Percentiles rank a stretch among this genome's conserved stretches.
Evolutionary conservation across 2,329 filamentous ascomycete species (phyloP).

Genomic region (Botryosphaeria dothidea): DNA sequence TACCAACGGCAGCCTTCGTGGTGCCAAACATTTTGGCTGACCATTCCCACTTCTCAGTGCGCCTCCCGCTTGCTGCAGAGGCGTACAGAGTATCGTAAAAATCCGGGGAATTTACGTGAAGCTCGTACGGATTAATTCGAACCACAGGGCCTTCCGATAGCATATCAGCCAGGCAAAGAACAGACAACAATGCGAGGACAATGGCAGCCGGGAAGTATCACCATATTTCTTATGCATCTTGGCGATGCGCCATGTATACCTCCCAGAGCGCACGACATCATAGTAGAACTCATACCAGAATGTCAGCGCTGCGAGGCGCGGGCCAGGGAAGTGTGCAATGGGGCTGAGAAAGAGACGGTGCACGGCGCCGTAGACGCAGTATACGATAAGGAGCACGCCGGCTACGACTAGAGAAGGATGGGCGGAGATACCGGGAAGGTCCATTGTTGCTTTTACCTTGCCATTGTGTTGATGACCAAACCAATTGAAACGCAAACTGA

Average conservation of each 20-base stretch:
- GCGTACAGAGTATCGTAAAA: slow-evolving; percentile 37
- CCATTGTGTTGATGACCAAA: neutral
- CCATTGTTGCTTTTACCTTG: neutral
- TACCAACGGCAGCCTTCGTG: slow-evolving; percentile 26
- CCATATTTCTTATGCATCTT: slow-evolving; percentile 24
- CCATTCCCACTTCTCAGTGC: slow-evolving; percentile 26
- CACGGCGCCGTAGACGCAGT: neutral
- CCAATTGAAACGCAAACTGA: neutral
- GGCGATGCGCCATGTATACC: slow-evolving; percentile 20
- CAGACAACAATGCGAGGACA: neutral
- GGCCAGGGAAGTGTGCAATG: slow-evolving; percentile 22
- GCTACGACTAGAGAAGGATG: slow-evolving; percentile 1
- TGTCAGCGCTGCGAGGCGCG: slow-evolving; percentile 23
- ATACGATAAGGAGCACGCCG: neutral
- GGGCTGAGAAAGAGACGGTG: slow-evolving; percentile 21
- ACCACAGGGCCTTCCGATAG: slow-evolving; percentile 25
- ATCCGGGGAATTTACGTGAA: slow-evolving; percentile 26
- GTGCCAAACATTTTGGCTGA: slow-evolving; percentile 31
- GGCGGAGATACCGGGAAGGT: neutral
- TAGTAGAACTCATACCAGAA: slow-evolving; percentile 26
- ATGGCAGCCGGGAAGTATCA: neutral
- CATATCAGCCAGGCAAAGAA: neutral
- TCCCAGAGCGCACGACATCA: slow-evolving; percentile 21
- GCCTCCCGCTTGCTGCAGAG: slow-evolving; percentile 25
- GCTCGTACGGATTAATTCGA: slow-evolving; percentile 27